Evolutionary conservation across 2,329 filamentous ascomycete species (phyloP).

Genomic region (Chaetomium strumarium): DNA sequence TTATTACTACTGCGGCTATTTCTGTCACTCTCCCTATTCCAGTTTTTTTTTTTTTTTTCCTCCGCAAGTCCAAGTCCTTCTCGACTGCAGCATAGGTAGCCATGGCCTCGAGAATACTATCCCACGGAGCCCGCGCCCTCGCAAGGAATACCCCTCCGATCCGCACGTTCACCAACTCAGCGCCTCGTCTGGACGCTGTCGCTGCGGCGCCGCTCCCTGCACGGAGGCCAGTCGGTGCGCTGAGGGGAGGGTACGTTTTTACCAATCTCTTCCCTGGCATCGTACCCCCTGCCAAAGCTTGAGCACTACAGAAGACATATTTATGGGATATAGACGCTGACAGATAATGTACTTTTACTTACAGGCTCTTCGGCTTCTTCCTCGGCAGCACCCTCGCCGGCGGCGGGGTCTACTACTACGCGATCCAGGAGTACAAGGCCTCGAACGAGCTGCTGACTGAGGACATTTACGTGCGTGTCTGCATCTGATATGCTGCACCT

Average conservation of each 20-base stretch:
- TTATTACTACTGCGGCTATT: neutral
- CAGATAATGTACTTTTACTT: neutral
- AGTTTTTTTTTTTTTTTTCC: neutral
- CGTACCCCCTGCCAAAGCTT: neutral
- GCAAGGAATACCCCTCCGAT: conserved; percentile 28
- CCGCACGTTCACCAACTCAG: conserved; percentile 47
- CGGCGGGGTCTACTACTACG: conserved; percentile 81
- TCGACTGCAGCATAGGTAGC: conserved; percentile 18
- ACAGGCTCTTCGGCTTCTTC: conserved; percentile 85
- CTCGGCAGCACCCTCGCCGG: conserved; percentile 76
- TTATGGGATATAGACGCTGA: neutral
- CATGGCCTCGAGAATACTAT: conserved; percentile 45
- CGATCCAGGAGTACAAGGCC: conserved; percentile 87
- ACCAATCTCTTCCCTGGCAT: neutral
- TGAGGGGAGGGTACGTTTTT: conserved; percentile 52
- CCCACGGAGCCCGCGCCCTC: conserved; percentile 32
- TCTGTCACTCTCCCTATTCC: neutral
- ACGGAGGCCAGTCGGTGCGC: conserved; percentile 54
- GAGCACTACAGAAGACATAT: neutral
- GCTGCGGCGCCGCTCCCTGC: conserved; percentile 43
- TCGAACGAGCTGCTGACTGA: conserved; percentile 90
- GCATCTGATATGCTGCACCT: conserved; percentile 32
- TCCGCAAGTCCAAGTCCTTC: neutral
- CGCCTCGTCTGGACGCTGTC: conserved; percentile 37
- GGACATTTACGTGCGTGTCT: conserved; percentile 83